Evolutionary conservation across 192 early-diverging fungal species (phyloP).

Genomic region (Radiomyces spectabilis): DNA sequence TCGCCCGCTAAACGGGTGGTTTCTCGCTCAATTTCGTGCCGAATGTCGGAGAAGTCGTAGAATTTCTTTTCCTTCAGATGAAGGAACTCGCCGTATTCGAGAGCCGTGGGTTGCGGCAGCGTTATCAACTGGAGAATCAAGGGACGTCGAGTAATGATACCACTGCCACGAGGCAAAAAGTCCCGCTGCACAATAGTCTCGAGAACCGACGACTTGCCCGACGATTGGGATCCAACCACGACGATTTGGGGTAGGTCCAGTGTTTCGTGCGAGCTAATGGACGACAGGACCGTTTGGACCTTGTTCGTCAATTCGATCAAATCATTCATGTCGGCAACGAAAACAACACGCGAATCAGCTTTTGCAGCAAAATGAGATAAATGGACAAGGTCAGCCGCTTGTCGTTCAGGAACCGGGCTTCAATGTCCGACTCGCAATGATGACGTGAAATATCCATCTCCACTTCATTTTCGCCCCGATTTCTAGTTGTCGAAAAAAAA

Average conservation of each 20-base stretch:
- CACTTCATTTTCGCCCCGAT: too few species aligned
- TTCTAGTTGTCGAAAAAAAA: too few species aligned
- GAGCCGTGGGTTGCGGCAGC: constrained; percentile 1
- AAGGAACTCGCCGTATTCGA: constrained; percentile 60
- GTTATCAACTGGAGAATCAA: constrained; percentile 74
- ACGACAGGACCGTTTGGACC: constrained; percentile 75
- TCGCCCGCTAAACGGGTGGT: constrained; percentile 69
- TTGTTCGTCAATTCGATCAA: constrained; percentile 77
- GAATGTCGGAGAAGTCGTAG: constrained; percentile 69
- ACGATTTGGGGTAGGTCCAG: constrained; percentile 81
- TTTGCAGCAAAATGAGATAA: too few species aligned
- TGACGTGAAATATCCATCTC: too few species aligned
- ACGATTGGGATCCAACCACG: constrained; percentile 83
- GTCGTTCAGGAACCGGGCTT: too few species aligned
- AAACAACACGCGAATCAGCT: too few species aligned
- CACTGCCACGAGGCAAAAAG: constrained; percentile 90
- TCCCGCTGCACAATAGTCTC: constrained; percentile 98
- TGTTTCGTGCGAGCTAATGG: constrained; percentile 60
- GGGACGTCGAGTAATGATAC: constrained; percentile 78
- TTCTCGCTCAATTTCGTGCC: constrained; percentile 73
- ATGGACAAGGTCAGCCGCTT: too few species aligned
- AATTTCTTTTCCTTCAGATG: constrained; percentile 71
- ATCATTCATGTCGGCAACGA: constrained; percentile 28
- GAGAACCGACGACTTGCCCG: constrained; percentile 95
- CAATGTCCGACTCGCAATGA: too few species aligned